Percentiles rank a stretch among this genome's conserved stretches.
These are phyloP conservation scores for Saururus chinensis DNA, from an alignment of 164 flowering plant species.

Conservation along the genomic window DNA sequence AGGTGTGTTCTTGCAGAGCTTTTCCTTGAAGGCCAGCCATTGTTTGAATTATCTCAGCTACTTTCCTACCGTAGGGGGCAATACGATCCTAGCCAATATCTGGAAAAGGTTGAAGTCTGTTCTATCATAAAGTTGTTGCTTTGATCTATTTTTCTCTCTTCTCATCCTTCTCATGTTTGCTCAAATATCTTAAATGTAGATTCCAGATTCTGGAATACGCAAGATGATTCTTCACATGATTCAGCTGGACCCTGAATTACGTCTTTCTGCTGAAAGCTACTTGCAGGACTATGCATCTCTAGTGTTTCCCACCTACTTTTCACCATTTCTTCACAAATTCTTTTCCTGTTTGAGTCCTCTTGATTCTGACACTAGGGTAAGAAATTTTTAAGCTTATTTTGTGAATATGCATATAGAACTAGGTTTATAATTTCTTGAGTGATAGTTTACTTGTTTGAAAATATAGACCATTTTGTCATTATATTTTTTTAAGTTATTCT, in stretches of 20 bases:
- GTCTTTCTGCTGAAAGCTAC: slow-evolving; percentile 86
- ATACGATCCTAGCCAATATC: slow-evolving; percentile 82
- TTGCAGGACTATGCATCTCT: slow-evolving; percentile 61
- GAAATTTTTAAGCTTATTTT: slow-evolving; percentile 1
- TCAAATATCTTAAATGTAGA: slow-evolving; percentile 32
- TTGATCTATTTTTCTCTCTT: background rate
- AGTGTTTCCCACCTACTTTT: slow-evolving; percentile 83
- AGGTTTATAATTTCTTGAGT: no score
- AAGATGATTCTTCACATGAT: slow-evolving; percentile 98
- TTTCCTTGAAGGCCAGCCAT: slow-evolving; percentile 97
- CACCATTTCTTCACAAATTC: slow-evolving; percentile 88
- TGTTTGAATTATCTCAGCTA: slow-evolving; percentile 92
- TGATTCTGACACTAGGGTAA: slow-evolving; percentile 92
- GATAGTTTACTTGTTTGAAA: background rate
- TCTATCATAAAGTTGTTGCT: no score
- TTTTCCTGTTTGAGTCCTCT: slow-evolving; percentile 86
- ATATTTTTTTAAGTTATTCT: no score
- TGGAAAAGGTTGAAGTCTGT: slow-evolving; percentile 63
- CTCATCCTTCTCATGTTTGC: background rate
- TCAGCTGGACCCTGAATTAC: slow-evolving; percentile 82
- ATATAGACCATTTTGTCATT: no score
- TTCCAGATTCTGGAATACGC: slow-evolving; percentile 85
- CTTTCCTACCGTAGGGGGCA: slow-evolving; percentile 98
- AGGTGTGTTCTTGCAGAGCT: slow-evolving; percentile 99
- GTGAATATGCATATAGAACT: background rate